Base-by-base conservation (phyloP, 331 rosid genomes). In the Dryas integrifolia region DNA sequence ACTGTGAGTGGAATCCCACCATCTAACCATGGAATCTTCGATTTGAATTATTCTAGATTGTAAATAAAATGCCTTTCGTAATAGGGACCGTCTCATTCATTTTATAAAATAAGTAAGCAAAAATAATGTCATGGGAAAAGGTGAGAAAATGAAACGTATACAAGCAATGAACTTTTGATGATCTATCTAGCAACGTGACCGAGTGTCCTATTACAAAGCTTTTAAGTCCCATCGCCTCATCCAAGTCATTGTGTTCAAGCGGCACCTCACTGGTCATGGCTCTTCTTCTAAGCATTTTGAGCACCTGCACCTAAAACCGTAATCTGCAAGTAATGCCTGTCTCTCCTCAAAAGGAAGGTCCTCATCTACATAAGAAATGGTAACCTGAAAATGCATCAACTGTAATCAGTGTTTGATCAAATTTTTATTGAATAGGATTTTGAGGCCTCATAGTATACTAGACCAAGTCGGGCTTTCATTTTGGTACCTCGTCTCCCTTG, bases 291-390 rank as follows among this genome's bases (percentile, higher is more conserved):
- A 66, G 80, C 96, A 92, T 77, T 83, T 90, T 40, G 83, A 72
- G 77, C 98, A 92, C 53, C 78, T 81, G 87, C 98, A 92, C 69
- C 79, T 76, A 45, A 92, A 90, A 39, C 98, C 92, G 63, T 90
- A 92, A 67, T 92, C 98, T 77, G 90, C 95, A 85, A 90, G 98
- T 65, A 89, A 82, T 74, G 95, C 88, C 44, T 68, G 95, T 77
- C 98, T 90, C 80, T 85, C 90, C 48, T 87, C 86, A 57, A 68
- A 86, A 7, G 89, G 83, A 69, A 89, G 96, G 72, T 95, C 96
- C 76, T 95, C 99, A 13, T 92, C 99, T 60, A 95, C 85, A 69
- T 92, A 95, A 48, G 99, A 92, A 72, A 95, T 89, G 40, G 96
- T 88, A 77, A 95, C 89, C 99, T 95, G 89, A 75, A 89, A 79